Percentiles rank a stretch among this genome's conserved stretches.
These are phyloP conservation scores for Chalciporus chontae DNA, from an alignment of 768 basidiomycete species.

Conservation along the genomic window DNA sequence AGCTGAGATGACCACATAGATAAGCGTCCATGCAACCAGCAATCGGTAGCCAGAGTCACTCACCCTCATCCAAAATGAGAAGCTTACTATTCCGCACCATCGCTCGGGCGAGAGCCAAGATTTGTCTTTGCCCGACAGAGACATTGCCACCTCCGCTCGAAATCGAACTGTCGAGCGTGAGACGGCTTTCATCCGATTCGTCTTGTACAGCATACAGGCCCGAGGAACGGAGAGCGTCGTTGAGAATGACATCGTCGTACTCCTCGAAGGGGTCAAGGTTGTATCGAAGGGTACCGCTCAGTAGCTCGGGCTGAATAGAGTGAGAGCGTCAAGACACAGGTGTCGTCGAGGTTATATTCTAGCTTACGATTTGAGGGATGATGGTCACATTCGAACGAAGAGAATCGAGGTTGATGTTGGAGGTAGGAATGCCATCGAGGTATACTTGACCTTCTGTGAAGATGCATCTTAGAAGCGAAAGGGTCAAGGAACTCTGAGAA, in stretches of 20 bases:
- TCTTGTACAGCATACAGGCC: slow-evolving; percentile 43
- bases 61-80: slow-evolving; percentile 55
- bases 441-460: slow-evolving; percentile 49
- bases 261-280: slow-evolving; percentile 62
- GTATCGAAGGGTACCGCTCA: slow-evolving; percentile 52
- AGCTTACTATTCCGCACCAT: slow-evolving; percentile 56
- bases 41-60: neutral
- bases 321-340: neutral
- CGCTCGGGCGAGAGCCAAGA: slow-evolving; percentile 57
- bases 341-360: neutral
- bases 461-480: slow-evolving; percentile 54
- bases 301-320: slow-evolving; percentile 41
- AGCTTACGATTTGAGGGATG: slow-evolving; percentile 52
- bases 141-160: slow-evolving; percentile 44
- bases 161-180: slow-evolving; percentile 45
- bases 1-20: slow-evolving; percentile 24
- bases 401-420: slow-evolving; percentile 48
- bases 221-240: slow-evolving; percentile 45
- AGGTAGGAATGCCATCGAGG: slow-evolving; percentile 47
- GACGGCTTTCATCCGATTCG: slow-evolving; percentile 32
- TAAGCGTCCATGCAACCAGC: neutral
- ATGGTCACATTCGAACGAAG: slow-evolving; percentile 54
- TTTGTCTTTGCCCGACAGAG: slow-evolving; percentile 60
- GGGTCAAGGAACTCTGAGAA: slow-evolving; percentile 45
- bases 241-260: slow-evolving; percentile 50